Evolutionary conservation across 495 filamentous ascomycete species (phyloP).

Genomic region (Aspergillus sclerotiicarbonarius): DNA sequence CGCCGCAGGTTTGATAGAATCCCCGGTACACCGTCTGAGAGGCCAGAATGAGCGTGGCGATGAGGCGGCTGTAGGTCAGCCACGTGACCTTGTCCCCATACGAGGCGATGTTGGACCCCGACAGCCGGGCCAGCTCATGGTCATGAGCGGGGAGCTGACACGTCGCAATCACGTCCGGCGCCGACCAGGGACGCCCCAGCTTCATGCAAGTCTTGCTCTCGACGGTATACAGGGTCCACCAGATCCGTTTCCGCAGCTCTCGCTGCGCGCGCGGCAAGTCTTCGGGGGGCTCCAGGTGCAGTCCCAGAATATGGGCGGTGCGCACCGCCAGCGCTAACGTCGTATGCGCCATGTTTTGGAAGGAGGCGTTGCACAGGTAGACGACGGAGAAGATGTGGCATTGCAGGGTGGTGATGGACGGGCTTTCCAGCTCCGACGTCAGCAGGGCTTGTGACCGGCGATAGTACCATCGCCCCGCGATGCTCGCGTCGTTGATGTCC

Average conservation of each 20-base stretch:
- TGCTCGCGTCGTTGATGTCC: slow-evolving; percentile 34
- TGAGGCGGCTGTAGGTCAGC: slow-evolving; percentile 36
- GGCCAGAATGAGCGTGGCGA: slow-evolving; percentile 37
- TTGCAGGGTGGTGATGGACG: slow-evolving; percentile 50
- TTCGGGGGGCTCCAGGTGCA: slow-evolving; percentile 47
- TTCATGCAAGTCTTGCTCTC: slow-evolving; percentile 50
- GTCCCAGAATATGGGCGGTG: slow-evolving; percentile 49
- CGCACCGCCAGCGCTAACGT: slow-evolving; percentile 40
- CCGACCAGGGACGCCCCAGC: slow-evolving; percentile 47
- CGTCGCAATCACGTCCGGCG: slow-evolving; percentile 30
- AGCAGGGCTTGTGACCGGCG: slow-evolving; percentile 46
- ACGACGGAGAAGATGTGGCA: slow-evolving; percentile 44
- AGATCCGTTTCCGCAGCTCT: slow-evolving; percentile 46
- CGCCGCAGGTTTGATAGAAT: slow-evolving; percentile 29
- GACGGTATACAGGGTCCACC: slow-evolving; percentile 50
- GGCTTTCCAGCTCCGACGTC: slow-evolving; percentile 46
- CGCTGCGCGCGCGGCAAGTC: slow-evolving; percentile 30
- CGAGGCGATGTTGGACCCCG: slow-evolving; percentile 36
- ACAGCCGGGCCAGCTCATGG: slow-evolving; percentile 26
- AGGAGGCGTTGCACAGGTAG: slow-evolving; percentile 46
- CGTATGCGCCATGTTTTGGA: slow-evolving; percentile 49
- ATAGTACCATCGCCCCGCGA: slow-evolving; percentile 43
- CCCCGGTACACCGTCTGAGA: slow-evolving; percentile 34
- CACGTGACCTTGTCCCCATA: slow-evolving; percentile 40
- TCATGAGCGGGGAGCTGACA: slow-evolving; percentile 39